A percentile compares a stretch with the other conserved stretches of the same genome.
These are phyloP conservation scores for Saturnispora saitoi DNA, from an alignment of 805 yeast genomes.

Conservation along the genomic window DNA sequence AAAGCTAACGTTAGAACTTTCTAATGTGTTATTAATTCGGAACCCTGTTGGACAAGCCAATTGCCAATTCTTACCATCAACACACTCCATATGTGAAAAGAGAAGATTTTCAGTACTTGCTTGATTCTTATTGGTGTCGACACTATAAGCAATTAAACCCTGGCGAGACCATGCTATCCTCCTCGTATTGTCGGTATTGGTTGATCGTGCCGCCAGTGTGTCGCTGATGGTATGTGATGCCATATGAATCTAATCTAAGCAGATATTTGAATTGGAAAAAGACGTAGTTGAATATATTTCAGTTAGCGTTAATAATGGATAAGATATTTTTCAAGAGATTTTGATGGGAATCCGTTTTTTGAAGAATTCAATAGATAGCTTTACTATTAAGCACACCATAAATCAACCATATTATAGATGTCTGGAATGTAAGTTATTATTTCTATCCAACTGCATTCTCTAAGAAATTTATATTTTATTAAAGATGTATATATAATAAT, in stretches of 20 bases:
- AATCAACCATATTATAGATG: too few species aligned
- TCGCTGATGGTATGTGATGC: conserved; percentile 15
- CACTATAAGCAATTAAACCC: conserved; percentile 68
- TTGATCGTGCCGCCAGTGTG: conserved; percentile 18
- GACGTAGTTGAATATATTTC: too few species aligned
- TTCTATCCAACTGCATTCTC: too few species aligned
- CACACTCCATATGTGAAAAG: conserved; percentile 62
- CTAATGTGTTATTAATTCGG: conserved; percentile 3
- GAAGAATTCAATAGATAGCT: too few species aligned
- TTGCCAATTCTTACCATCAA: conserved; percentile 74
- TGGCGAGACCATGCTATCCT: conserved; percentile 68
- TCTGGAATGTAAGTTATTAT: too few species aligned
- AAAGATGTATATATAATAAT: too few species aligned
- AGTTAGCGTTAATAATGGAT: too few species aligned
- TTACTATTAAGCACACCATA: too few species aligned
- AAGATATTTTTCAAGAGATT: too few species aligned
- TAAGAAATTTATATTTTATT: too few species aligned
- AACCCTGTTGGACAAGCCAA: conserved; percentile 48
- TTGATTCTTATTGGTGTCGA: conserved; percentile 13
- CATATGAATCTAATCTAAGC: neutral
- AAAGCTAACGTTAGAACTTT: neutral
- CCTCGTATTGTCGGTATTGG: neutral
- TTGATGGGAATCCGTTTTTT: neutral
- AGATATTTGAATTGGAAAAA: neutral
- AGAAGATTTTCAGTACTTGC: conserved; percentile 34